Conservation (phyloP, 1,139 yeast genomes). For the Protomyces inouyei region DNA sequence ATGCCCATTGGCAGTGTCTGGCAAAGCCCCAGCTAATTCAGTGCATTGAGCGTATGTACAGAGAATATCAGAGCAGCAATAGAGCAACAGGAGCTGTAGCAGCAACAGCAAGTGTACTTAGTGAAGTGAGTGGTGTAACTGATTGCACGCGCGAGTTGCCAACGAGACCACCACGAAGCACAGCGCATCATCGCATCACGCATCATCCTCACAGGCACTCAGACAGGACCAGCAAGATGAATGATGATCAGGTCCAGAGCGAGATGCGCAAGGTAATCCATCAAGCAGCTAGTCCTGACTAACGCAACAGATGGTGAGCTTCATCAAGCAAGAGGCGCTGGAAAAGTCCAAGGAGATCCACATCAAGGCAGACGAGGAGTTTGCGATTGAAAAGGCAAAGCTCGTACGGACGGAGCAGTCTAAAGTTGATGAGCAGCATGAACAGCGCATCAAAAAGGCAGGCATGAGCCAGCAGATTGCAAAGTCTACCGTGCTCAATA, state of each 20-base stretch:
- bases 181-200: too few species aligned
- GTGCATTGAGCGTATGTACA: too few species aligned
- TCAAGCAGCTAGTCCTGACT: constrained; percentile 42
- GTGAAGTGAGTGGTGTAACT: too few species aligned
- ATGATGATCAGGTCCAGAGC: constrained; percentile 21
- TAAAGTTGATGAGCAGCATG: constrained; percentile 75
- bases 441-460: constrained; percentile 83
- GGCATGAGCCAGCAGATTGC: constrained; percentile 90
- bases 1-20: constrained; percentile 6
- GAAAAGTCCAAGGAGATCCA: constrained; percentile 96
- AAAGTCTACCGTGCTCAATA: constrained; percentile 90
- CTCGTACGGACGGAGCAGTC: constrained; percentile 89
- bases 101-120: too few species aligned
- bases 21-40: too few species aligned
- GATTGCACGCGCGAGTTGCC: too few species aligned
- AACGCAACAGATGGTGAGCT: constrained; percentile 95
- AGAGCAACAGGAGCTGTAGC: too few species aligned
- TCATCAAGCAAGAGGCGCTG: constrained; percentile 97
- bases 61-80: too few species aligned
- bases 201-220: too few species aligned
- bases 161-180: too few species aligned
- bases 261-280: constrained; percentile 62
- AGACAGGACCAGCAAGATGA: background rate
- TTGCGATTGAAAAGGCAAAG: constrained; percentile 93
- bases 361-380: constrained; percentile 96